Evolutionary conservation across 305 asterid genomes (phyloP), one percentile per base, ranked within the genome.

Genomic region (Solanum chacoense): DNA sequence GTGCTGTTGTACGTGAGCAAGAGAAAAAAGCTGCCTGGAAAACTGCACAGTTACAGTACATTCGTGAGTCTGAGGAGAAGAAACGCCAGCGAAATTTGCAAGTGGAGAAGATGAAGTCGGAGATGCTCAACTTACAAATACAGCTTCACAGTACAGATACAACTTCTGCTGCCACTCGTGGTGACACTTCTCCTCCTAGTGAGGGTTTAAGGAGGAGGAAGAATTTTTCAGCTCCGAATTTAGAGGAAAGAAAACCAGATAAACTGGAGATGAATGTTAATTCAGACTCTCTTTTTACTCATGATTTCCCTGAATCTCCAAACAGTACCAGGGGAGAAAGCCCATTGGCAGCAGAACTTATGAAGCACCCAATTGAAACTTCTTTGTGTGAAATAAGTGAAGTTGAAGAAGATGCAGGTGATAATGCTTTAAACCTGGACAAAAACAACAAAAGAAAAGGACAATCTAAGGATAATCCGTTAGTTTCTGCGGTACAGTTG

Each of bases 71-170:
- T 26, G 99, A 96, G 88, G 99, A 94, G 95, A 93, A 94, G 92
- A 96, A 98, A 90, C 93, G 91, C 78, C 98, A 95, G 88, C 98
- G 99, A 32, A 96, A 98, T 91, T 90, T 91, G 90, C 99, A 98
- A 93, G 99, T 98, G 84, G 99, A 98, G 96, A 98, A 96, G 94
- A 98, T 98, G 98, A 98, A 98, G 91, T 94, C 99, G 37, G 99
- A 98, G 95, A 96, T 98, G 99, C 98, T 98, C 88, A 98, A 98
- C 91, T 90, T 98, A 92, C 98, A 96, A 92, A 93, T 90, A 89
- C 98, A 96, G 94, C 98, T 96, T 89, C 97, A 96, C 76, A 92
- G 94, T 89, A 92, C 93, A 94, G 94, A 95, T 90, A 92, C 93
- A 94, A 95, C 93, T 91, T 89, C 98, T 55, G 81, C 93, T 87